Evolutionary conservation across 768 basidiomycete genomes (phyloP).

Genomic region (Brasilioporus rufonigricans): DNA sequence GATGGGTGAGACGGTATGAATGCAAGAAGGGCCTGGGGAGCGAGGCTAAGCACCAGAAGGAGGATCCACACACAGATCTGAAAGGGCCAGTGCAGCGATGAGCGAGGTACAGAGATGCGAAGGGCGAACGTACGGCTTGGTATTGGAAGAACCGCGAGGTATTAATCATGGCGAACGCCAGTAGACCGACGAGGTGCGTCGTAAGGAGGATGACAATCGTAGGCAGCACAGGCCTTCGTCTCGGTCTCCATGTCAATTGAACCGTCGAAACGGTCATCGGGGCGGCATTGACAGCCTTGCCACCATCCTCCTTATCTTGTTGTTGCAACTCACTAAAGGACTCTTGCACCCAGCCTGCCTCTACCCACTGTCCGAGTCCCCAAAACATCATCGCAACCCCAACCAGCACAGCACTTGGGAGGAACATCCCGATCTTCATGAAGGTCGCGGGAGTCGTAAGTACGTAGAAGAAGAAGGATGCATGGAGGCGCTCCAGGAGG

Average conservation of each 20-base stretch:
- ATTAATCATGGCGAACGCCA: slow-evolving; percentile 49
- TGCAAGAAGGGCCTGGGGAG: slow-evolving; percentile 36
- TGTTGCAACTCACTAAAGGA: background rate
- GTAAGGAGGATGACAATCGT: slow-evolving; percentile 50
- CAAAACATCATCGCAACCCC: slow-evolving; percentile 83
- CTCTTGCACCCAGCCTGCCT: slow-evolving; percentile 52
- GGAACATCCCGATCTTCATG: slow-evolving; percentile 86
- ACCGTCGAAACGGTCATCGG: background rate
- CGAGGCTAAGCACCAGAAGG: slow-evolving; percentile 27
- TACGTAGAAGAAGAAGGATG: slow-evolving; percentile 97
- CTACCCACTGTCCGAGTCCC: slow-evolving; percentile 73
- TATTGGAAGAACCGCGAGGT: slow-evolving; percentile 44
- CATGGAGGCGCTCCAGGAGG: slow-evolving; percentile 91
- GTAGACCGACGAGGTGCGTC: slow-evolving; percentile 55
- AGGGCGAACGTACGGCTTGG: slow-evolving; percentile 36
- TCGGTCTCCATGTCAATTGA: slow-evolving; percentile 15
- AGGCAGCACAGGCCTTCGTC: slow-evolving; percentile 53
- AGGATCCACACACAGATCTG: slow-evolving; percentile 30
- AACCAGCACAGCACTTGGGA: slow-evolving; percentile 84
- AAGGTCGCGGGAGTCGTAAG: slow-evolving; percentile 54
- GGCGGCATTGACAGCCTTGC: slow-evolving; percentile 6
- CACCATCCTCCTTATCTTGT: slow-evolving; percentile 5
- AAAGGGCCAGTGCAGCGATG: slow-evolving; percentile 21
- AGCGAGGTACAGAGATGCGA: background rate
- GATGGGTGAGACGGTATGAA: slow-evolving; percentile 23